Percentiles rank a stretch among this genome's conserved stretches.
These are phyloP conservation scores for Termitomyces sp. DNA, from an alignment of 768 basidiomycete species.

Conservation along the genomic window DNA sequence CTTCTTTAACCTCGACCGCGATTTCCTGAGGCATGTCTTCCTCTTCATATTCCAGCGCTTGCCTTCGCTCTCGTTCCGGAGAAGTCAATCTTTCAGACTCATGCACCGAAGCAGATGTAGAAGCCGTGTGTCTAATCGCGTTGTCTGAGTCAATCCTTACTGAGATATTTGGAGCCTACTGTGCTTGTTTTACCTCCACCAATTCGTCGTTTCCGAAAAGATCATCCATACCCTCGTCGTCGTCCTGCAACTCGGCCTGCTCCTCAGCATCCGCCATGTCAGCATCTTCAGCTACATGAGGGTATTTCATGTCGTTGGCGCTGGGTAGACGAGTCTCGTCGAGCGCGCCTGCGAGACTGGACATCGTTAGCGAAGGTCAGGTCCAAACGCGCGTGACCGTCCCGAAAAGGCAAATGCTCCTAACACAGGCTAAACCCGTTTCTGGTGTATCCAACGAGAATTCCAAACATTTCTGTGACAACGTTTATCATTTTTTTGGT, in stretches of 20 bases:
- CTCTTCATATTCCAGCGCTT: slow-evolving; percentile 77
- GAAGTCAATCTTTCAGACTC: slow-evolving; percentile 67
- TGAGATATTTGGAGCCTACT: slow-evolving; percentile 29
- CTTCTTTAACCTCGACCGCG: slow-evolving; percentile 55
- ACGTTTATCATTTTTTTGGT: slow-evolving; percentile 11
- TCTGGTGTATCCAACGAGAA: neutral
- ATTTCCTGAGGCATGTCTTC: slow-evolving; percentile 61
- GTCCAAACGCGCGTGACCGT: slow-evolving; percentile 1
- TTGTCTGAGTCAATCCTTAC: neutral
- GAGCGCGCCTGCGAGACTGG: slow-evolving; percentile 55
- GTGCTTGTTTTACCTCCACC: slow-evolving; percentile 42
- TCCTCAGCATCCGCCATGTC: slow-evolving; percentile 33
- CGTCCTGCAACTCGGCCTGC: slow-evolving; percentile 24
- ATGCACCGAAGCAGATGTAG: slow-evolving; percentile 45
- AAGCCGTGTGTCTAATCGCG: slow-evolving; percentile 25
- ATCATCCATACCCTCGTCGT: slow-evolving; percentile 57
- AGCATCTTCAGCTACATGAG: slow-evolving; percentile 22
- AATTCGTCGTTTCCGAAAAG: slow-evolving; percentile 72
- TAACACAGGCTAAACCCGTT: neutral
- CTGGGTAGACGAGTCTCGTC: slow-evolving; percentile 25
- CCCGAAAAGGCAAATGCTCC: neutral
- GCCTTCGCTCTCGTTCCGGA: slow-evolving; percentile 55
- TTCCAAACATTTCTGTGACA: slow-evolving; percentile 5
- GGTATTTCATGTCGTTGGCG: slow-evolving; percentile 5
- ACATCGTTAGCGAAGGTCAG: slow-evolving; percentile 32